A percentile compares a stretch with the other conserved stretches of the same genome.
Evolutionary conservation across 2,329 filamentous ascomycete species (phyloP).

Genomic region (Fusarium avenaceum): DNA sequence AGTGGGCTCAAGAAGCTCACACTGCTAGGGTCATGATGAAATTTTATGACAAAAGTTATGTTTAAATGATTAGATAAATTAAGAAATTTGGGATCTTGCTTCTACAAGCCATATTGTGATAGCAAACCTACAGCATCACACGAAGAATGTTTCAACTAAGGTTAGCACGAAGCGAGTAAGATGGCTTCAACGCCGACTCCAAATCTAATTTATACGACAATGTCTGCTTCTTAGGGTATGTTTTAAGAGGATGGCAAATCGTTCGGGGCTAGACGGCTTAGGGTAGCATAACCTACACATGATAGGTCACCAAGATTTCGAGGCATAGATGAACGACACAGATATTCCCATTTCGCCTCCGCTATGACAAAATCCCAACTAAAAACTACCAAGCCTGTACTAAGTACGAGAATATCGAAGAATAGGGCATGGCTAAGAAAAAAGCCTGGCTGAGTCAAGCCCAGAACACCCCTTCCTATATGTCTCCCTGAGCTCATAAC

Average conservation of each 20-base stretch:
- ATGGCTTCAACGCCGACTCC: too few relatives aligned
- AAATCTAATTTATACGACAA: too few relatives aligned
- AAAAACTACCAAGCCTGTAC: constrained; percentile 35
- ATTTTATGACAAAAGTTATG: constrained; percentile 15
- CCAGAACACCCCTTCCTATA: constrained; percentile 13
- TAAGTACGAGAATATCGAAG: constrained; percentile 39
- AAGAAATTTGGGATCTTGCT: not conserved
- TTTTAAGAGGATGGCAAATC: too few relatives aligned
- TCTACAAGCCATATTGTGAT: not conserved
- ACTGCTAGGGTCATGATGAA: constrained; percentile 60
- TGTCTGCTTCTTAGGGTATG: too few relatives aligned
- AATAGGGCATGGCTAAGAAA: constrained; percentile 18
- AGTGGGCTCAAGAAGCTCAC: constrained; percentile 63
- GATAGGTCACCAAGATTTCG: not conserved
- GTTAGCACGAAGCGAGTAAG: too few relatives aligned
- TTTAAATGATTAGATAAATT: constrained; percentile 25
- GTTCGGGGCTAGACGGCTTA: too few relatives aligned
- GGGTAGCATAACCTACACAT: not conserved
- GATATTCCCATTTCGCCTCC: constrained; percentile 51
- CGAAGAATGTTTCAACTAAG: not conserved
- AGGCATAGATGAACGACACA: constrained; percentile 7
- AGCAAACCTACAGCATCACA: not conserved
- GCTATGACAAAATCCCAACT: constrained; percentile 50
- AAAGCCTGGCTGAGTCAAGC: constrained; percentile 12
- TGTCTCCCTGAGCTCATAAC: constrained; percentile 22